Evolutionary conservation across 306 rosid genomes (phyloP).

Genomic region (Dryas drummondii): DNA sequence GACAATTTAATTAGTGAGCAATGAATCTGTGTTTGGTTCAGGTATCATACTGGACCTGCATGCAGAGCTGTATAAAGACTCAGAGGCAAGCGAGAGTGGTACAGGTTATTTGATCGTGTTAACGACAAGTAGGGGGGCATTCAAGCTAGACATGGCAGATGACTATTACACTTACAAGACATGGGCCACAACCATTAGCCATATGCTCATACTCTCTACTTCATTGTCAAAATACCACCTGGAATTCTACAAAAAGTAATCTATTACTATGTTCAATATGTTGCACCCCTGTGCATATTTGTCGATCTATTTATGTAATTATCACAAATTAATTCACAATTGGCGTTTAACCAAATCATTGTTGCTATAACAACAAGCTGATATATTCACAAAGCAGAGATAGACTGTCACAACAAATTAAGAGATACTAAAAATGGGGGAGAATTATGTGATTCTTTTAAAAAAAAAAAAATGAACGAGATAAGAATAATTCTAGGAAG

Average conservation of each 20-base stretch:
- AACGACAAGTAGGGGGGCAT: constrained; percentile 64
- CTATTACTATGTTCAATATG: background rate
- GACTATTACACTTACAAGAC: constrained; percentile 65
- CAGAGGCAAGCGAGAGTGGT: constrained; percentile 46
- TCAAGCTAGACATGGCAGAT: constrained; percentile 87
- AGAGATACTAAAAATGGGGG: background rate
- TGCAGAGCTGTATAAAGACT: constrained; percentile 70
- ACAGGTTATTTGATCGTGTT: constrained; percentile 77
- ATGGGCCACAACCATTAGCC: constrained; percentile 75
- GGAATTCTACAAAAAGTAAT: constrained; percentile 14
- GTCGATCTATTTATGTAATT: background rate
- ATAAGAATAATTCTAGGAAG: background rate
- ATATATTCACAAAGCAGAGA: background rate
- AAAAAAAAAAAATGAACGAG: background rate
- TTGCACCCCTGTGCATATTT: constrained; percentile 10
- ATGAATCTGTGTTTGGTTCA: background rate
- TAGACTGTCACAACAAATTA: background rate
- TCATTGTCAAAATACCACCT: constrained; percentile 55
- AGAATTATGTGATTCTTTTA: background rate
- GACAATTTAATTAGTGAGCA: background rate
- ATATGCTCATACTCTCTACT: constrained; percentile 67
- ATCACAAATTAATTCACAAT: background rate
- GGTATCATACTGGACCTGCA: constrained; percentile 55
- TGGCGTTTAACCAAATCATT: background rate
- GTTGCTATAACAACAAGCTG: background rate